Evolutionary conservation across 495 filamentous ascomycete species (phyloP), one percentile per base, ranked within the genome.

Genomic region (Penicillium egyptiacum): DNA sequence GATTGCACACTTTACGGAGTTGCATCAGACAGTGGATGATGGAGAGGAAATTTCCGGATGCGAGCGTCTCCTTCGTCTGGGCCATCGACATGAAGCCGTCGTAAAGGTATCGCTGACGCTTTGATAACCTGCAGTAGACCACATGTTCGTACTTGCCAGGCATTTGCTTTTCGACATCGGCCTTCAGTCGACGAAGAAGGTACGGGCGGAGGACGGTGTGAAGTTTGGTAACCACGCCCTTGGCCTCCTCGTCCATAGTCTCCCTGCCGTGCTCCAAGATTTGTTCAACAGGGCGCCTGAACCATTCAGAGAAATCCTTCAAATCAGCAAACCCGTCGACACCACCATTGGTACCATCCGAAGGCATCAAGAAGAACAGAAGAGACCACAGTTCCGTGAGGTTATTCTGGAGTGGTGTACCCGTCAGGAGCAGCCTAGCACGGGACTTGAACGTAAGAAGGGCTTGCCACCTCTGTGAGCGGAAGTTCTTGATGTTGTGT

Each of bases 401-500:
- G 57, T 96, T 96, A 70, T 99, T 99, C 71, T 99, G 95, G 12
- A 99, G 77, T 2, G 95, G 95, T 5, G 95, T 99, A 50, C 95
- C 95, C 1, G 95, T 99, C 5, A 99, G 79, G 3, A 99, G 80
- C 35, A 99, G 81, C 22, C 95, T 83, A 22, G 92, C 87, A 45
- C 86, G 83, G 4, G 93, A 96, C 59, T 90, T 88, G 74, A 98
- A 95, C 1, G 86, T 94, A 7, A 99, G 83, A 48, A 99, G 77
- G 0, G 90, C 90, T 68, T 98, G 93, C 94, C 94, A 99, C 56
- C 93, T 80, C 69, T 96, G 92, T 0, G 93, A 96, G 61, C 92
- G 91, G 79, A 97, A 98, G 68, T 99, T 99, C 70, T 98, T 98
- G 80, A 99, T 99, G 70, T 98, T 98, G 70, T 99, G 95, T 1